Evolutionary conservation across 176 grass and related monocot genomes (phyloP).

Genomic region (Musa schizocarpa): DNA sequence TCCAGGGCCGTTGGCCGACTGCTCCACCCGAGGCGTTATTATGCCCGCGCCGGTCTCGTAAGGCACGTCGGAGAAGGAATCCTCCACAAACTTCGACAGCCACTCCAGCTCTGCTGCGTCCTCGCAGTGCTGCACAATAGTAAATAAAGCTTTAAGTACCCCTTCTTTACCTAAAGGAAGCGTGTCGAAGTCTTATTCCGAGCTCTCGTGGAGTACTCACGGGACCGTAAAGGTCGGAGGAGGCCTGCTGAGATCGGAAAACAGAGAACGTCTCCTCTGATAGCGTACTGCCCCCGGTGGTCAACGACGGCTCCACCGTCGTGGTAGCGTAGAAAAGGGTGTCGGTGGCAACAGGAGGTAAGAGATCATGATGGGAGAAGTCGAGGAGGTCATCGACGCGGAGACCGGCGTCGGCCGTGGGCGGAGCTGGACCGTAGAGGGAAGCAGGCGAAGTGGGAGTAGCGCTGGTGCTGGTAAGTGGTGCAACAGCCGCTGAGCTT

Average conservation of each 20-base stretch:
- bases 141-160: not conserved
- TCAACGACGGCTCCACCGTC: constrained; percentile 19
- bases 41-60: constrained; percentile 21
- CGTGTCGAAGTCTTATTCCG: not conserved
- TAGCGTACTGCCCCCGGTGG: constrained; percentile 2
- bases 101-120: constrained; percentile 97
- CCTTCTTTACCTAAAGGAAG: not conserved
- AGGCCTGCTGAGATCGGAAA: constrained; percentile 35
- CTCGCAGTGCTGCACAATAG: constrained; percentile 44
- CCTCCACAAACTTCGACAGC: constrained; percentile 97
- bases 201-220: constrained; percentile 31
- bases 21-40: constrained; percentile 23
- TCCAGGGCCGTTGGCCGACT: constrained; percentile 40
- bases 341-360: constrained; percentile 22
- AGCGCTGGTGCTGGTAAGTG: constrained; percentile 1
- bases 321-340: constrained; percentile 10
- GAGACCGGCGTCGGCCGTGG: constrained; percentile 36
- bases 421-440: constrained; percentile 46
- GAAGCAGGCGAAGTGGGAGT: constrained; percentile 5
- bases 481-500: not conserved
- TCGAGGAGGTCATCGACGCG: constrained; percentile 69
- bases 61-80: constrained; percentile 92
- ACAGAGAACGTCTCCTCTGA: constrained; percentile 36
- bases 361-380: constrained; percentile 70
- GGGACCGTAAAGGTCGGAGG: constrained; percentile 81